A percentile compares a stretch with the other conserved stretches of the same genome.
These are phyloP conservation scores for Sechiopsis laciniata DNA, from an alignment of 306 rosid species.

Conservation along the genomic window DNA sequence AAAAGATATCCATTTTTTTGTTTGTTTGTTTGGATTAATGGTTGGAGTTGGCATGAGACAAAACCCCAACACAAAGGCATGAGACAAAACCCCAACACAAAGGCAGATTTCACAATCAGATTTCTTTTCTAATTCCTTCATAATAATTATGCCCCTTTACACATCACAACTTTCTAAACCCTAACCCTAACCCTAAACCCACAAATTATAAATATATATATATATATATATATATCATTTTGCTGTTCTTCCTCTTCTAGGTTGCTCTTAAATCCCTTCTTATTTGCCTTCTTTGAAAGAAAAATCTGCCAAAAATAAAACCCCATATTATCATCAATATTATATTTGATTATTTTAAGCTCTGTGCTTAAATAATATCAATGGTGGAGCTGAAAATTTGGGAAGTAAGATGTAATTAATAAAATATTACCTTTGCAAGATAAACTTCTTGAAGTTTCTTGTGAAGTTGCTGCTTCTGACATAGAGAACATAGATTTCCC, in stretches of 20 bases:
- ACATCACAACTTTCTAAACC: not conserved
- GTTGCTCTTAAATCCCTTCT: not conserved
- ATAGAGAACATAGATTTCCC: not conserved
- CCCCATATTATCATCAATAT: no score
- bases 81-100: conserved; percentile 13
- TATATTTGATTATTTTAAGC: not conserved
- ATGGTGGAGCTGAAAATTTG: no score
- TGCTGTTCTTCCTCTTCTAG: not conserved
- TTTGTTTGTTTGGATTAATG: not conserved
- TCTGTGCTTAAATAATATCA: not conserved
- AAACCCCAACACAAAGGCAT: conserved; percentile 5
- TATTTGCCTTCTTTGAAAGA: not conserved
- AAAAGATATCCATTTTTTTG: no score
- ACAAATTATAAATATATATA: not conserved
- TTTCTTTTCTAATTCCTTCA: conserved; percentile 2
- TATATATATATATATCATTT: not conserved
- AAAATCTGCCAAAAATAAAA: not conserved
- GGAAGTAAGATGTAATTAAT: not conserved
- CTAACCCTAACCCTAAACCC: not conserved
- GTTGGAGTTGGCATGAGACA: conserved; percentile 6
- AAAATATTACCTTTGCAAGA: not conserved
- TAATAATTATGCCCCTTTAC: conserved; percentile 1
- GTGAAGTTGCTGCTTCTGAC: not conserved
- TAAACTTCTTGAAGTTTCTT: conserved; percentile 13
- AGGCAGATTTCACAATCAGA: conserved; percentile 13